These are phyloP conservation scores for Phytophthora pseudosyringae DNA, from an alignment of 352 stramenopile genomes.

Conservation along the genomic window DNA sequence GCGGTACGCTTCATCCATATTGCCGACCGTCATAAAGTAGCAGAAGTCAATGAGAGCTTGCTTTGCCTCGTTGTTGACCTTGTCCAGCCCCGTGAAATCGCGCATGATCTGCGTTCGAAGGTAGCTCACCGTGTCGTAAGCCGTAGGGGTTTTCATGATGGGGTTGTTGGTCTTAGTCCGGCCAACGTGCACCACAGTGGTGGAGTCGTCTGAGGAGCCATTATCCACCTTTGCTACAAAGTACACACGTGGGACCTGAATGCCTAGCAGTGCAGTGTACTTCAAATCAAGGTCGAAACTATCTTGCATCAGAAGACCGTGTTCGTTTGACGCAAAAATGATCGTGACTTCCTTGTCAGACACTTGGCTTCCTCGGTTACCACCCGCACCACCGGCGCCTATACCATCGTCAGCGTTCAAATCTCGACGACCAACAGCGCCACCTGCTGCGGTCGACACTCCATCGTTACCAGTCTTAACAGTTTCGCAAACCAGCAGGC, in stretches of 20 bases:
- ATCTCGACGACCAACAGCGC: slow-evolving; percentile 21
- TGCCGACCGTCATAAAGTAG: slow-evolving; percentile 94
- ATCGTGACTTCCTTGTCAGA: slow-evolving; percentile 90
- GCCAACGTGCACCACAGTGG: slow-evolving; percentile 44
- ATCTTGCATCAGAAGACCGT: slow-evolving; percentile 93
- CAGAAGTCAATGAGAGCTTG: slow-evolving; percentile 95
- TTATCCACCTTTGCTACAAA: slow-evolving; percentile 66
- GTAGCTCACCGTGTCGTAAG: slow-evolving; percentile 56
- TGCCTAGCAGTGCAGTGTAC: slow-evolving; percentile 82
- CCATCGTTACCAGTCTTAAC: slow-evolving; percentile 52
- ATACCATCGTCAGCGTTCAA: slow-evolving; percentile 27
- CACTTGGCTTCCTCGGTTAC: slow-evolving; percentile 34
- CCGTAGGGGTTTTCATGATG: slow-evolving; percentile 18
- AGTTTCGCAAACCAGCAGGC: slow-evolving; percentile 88
- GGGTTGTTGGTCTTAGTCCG: slow-evolving; percentile 40
- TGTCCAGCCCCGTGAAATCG: slow-evolving; percentile 93
- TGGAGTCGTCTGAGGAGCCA: slow-evolving; percentile 42
- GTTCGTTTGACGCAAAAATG: slow-evolving; percentile 93
- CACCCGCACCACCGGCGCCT: slow-evolving; percentile 4
- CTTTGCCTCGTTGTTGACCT: slow-evolving; percentile 86
- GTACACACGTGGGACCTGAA: slow-evolving; percentile 86
- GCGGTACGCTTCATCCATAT: slow-evolving; percentile 96
- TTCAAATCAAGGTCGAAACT: slow-evolving; percentile 87
- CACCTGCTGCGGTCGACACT: slow-evolving; percentile 10
- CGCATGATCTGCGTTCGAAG: slow-evolving; percentile 90